Evolutionary conservation across 345 rosid species (phyloP).

Genomic region (Hibiscus mutabilis): DNA sequence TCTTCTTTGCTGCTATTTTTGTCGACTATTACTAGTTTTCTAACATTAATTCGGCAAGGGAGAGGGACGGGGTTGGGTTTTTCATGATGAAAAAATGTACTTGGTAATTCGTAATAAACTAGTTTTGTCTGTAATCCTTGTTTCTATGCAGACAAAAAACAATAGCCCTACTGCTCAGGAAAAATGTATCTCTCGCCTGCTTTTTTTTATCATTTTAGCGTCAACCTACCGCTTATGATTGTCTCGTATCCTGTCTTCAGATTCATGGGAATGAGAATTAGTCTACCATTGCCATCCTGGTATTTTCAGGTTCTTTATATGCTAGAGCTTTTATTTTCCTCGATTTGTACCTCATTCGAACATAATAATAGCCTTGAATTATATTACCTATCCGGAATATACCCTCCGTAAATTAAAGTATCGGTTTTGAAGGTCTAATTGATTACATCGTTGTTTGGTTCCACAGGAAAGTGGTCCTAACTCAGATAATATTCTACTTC

Average conservation of each 20-base stretch:
- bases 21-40: neutral
- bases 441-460: constrained; percentile 12
- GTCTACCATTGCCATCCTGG: constrained; percentile 99
- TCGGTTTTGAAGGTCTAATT: constrained; percentile 5
- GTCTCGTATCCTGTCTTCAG: constrained; percentile 85
- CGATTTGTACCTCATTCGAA: constrained; percentile 19
- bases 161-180: constrained; percentile 85
- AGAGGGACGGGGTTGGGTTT: neutral
- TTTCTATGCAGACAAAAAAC: constrained; percentile 55
- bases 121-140: constrained; percentile 13
- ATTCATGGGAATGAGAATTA: constrained; percentile 89
- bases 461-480: constrained; percentile 66
- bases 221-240: constrained; percentile 84
- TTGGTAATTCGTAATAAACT: neutral
- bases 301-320: constrained; percentile 89
- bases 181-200: constrained; percentile 70
- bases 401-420: neutral
- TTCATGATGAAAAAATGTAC: neutral
- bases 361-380: constrained; percentile 5
- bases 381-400: neutral
- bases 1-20: neutral
- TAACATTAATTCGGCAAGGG: constrained; percentile 16
- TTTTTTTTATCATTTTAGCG: constrained; percentile 81
- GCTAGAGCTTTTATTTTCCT: constrained; percentile 24
- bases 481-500: constrained; percentile 83